Evolutionary conservation across 768 basidiomycete species (phyloP), one percentile per base, ranked within the genome.

Genomic region (Cyclocybe cylindracea): DNA sequence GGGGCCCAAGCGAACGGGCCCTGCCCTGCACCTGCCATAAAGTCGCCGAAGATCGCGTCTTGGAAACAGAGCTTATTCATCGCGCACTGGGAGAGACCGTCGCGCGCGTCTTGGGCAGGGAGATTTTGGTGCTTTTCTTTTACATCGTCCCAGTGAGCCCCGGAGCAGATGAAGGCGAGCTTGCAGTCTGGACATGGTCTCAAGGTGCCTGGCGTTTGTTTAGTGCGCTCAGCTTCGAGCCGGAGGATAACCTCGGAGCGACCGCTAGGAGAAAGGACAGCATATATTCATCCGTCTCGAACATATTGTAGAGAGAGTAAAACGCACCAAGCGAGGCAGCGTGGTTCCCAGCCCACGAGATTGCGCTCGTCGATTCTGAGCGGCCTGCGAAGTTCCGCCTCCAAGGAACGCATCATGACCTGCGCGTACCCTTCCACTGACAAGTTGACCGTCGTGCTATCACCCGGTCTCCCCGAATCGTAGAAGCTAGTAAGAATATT

Each of bases 1-100:
- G 72, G 69, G 4, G 64, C 67, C 69, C 69, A 73, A 13, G 40
- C 38, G 47, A 67, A 63, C 18, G 51, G 43, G 2, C 60, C n/a
- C 7, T 43, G 39, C 19, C 56, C 58, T 3, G 45, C 24, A 40
- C 66, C 61, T 29, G 57, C 9, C 16, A 51, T 31, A 5, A 51
- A 48, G 11, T 24, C n/a, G n/a, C 24, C 24, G 24, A 67, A 50
- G 9, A 31, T 48, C n/a, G 62, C 46, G 44, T 72, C 65, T n/a
- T 60, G 43, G 6, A 57, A 31, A 18, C 63, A 58, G 16, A n/a
- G 48, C 29, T 55, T 57, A 55, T 72, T 69, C 31, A 66, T 52
- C n/a, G 54, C 56, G 41, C 69, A 72, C 39, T 67, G 69, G 8
- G 68, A 54, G 4, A 67, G 56, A 6, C 54, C 56, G 43, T 63